Percentiles rank a stretch among this genome's conserved stretches.
phyloP scores from a whole-genome alignment of 306 rosid species.

The Myrica gale region DNA sequence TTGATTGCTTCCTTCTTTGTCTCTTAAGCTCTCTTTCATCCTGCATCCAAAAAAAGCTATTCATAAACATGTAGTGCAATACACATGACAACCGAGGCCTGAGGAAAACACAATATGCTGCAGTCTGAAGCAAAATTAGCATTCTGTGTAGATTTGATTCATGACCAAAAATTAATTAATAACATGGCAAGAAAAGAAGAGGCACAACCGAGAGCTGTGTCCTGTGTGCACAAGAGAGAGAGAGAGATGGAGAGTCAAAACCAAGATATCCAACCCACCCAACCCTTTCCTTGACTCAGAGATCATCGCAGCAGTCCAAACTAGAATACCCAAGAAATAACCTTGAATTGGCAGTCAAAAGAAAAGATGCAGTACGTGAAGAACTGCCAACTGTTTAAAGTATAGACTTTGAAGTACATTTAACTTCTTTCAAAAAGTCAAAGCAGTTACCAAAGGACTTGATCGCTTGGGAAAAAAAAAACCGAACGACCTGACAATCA shows the following conservation, averaged over 20 bases:
- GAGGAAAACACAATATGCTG: background rate
- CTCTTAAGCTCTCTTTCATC: conserved; percentile 95
- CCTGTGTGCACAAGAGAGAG: no score
- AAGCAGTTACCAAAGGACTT: background rate
- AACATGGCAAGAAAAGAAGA: background rate
- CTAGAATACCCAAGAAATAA: background rate
- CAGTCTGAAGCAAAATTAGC: background rate
- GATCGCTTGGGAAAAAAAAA: no score
- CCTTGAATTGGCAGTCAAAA: background rate
- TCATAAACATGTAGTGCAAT: background rate
- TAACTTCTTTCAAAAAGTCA: background rate
- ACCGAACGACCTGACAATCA: no score
- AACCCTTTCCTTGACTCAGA: background rate
- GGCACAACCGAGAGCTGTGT: background rate
- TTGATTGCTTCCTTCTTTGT: conserved; percentile 95
- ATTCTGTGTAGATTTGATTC: background rate
- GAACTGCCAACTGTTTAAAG: background rate
- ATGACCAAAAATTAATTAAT: background rate
- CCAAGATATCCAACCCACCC: background rate
- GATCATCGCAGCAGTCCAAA: background rate
- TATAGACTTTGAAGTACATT: background rate
- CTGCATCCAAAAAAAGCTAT: conserved; percentile 43
- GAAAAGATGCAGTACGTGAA: background rate
- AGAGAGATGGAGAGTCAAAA: no score
- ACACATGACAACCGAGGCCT: background rate